Base-by-base conservation (phyloP, 495 filamentous ascomycete genomes). In the Talaromyces adpressus region DNA sequence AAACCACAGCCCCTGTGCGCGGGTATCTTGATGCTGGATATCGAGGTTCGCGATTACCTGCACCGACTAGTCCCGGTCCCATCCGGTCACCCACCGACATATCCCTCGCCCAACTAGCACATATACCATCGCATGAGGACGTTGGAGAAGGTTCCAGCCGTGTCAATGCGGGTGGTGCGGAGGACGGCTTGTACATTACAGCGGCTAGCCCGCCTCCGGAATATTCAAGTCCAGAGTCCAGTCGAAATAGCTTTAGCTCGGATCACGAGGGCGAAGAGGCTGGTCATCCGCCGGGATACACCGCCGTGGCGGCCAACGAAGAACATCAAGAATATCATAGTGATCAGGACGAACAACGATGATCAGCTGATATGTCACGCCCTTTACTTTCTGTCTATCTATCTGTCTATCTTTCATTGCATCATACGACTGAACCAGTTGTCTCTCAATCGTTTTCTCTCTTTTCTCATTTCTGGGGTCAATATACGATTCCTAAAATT, bases 71-170 rank as follows among this genome's bases (percentile, higher is more conserved):
- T 68, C 95, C 94, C 3, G 94, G 95, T 0, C 94, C 94, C 2
- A 81, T 91, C 51, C 86, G 94, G 60, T 92, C 89, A 66, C 92
- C 94, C n/a, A 97, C 93, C 27, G 94, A 98, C 70, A 98, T 98
- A 63, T 97, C 92, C 4, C 85, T 98, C 27, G 92, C 94, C 9
- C 84, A 85, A 68, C 75, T 89, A 36, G 83, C 87, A 36, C 91
- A 89, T 58, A 84, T 90, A 29, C 83, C 87, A 54, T 85, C 89
- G 2, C 79, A 90, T 56, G 90, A 92, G 63, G 87, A 90, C 70
- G 76, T 79, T 22, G 92, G 89, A n/a, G 91, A 94, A 73, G 84
- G 86, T 4, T 85, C 84, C 23, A 93, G 88, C 67, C 74, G 77
- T n/a, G 78, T 80, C 62, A 79, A 73, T 57, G 71, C 67, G 34